Conservation (phyloP, 257 asterid genomes). For the Solanum tarijense region DNA sequence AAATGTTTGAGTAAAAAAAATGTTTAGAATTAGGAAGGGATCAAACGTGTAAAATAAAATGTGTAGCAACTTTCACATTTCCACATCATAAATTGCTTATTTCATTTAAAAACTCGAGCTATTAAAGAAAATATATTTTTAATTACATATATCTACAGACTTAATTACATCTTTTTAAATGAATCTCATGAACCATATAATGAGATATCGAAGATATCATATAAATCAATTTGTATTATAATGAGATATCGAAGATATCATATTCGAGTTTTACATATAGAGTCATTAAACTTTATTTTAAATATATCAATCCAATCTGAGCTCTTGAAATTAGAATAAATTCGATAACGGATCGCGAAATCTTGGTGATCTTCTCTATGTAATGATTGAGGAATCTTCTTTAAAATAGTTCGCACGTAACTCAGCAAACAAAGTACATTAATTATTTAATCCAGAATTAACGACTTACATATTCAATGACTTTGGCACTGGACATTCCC, state of each 20-base stretch:
- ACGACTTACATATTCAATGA: too few species aligned
- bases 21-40: too few species aligned
- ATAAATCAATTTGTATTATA: neutral
- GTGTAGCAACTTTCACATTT: neutral
- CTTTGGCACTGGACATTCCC: too few species aligned
- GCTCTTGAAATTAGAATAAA: too few species aligned
- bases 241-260: neutral
- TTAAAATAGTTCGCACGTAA: too few species aligned
- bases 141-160: neutral
- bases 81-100: neutral
- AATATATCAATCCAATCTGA: too few species aligned
- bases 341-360: fast-evolving
- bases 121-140: too few species aligned
- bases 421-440: too few species aligned
- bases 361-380: too few species aligned
- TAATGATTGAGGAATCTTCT: too few species aligned
- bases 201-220: neutral
- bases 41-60: neutral
- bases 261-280: neutral
- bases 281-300: neutral
- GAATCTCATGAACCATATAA: neutral
- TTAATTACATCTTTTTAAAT: neutral
- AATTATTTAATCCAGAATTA: too few species aligned
- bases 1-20: too few species aligned
- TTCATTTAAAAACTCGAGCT: neutral